phyloP scores from a whole-genome alignment of 192 early-diverging fungal genomes.

The Irineochytrium annulatum region DNA sequence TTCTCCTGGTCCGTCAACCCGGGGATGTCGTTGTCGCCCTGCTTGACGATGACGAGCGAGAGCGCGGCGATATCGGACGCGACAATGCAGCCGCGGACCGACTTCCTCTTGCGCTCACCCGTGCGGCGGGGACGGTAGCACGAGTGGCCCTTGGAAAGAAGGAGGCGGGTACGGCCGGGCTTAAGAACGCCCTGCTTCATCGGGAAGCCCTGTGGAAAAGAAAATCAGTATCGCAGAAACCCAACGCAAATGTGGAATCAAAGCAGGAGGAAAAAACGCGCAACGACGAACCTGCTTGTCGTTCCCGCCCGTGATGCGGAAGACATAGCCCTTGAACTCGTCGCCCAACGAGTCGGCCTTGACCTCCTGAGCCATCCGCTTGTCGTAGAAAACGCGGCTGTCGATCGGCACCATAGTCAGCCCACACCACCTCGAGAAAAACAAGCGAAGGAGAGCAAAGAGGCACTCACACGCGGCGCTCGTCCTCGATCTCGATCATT shows the following conservation, averaged over 20 bases:
- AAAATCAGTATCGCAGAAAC: too few relatives aligned
- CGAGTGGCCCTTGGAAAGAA: constrained; percentile 87
- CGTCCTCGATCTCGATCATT: constrained; percentile 95
- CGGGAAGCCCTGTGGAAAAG: constrained; percentile 88
- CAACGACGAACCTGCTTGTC: too few relatives aligned
- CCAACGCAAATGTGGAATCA: too few relatives aligned
- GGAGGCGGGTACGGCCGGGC: constrained; percentile 53
- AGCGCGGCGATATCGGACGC: constrained; percentile 88
- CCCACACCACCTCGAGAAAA: neutral
- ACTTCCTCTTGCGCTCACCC: constrained; percentile 99
- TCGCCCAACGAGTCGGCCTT: constrained; percentile 93
- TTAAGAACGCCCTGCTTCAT: constrained; percentile 98
- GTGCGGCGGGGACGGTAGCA: constrained; percentile 96
- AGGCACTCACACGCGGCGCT: constrained; percentile 77
- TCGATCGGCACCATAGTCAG: too few relatives aligned
- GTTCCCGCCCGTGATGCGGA: constrained; percentile 99
- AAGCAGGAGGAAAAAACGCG: constrained; percentile 62
- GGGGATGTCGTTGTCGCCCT: constrained; percentile 93
- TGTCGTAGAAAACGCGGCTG: constrained; percentile 96
- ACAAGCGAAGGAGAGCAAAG: neutral
- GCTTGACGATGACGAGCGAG: constrained; percentile 93
- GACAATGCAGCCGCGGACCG: constrained; percentile 98
- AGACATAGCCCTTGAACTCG: constrained; percentile 99
- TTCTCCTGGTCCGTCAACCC: constrained; percentile 88
- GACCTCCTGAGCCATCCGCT: constrained; percentile 95